Base-by-base conservation (phyloP, 108 stramenopile genomes). In the Pseudonitzschia multiseries region DNA sequence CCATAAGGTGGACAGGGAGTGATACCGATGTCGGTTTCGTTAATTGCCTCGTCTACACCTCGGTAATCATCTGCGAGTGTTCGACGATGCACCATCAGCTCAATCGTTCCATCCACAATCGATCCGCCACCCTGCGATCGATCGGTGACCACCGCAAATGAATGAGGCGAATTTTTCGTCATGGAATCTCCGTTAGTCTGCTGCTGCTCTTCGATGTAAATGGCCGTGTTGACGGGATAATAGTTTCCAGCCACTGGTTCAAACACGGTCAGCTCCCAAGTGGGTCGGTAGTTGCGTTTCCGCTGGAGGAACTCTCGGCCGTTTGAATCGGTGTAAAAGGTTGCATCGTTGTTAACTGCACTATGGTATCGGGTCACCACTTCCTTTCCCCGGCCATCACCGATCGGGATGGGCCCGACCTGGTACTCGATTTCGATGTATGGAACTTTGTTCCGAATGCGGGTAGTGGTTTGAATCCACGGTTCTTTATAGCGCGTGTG, bases 241-340 rank as follows among this genome's bases (percentile, higher is more conserved):
- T 92, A 99, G 73, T 97, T 99, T 41, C 93, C 94, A 20, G 97
- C 91, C 57, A 98, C 80, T 26, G 96, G 96, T 81, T 98, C 92
- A 70, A 74, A 88, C 26, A 90, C 92, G 10, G 81, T 68, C 54
- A 90, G 59, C 53, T 88, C 72, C 84, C 91, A 91, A 18, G 89
- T 79, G 13, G 87, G 78, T 13, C 91, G 84, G 54, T 83, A 76
- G 51, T 87, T 87, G 13, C 89, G 83, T 59, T 71, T 68, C 17
- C 98, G 92, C 57, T 84, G 48, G 69, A 90, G 61, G 75, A 98
- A 96, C 72, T 97, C 97, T 56, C 97, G 81, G 10, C 97, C 97
- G 83, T 99, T 99, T 22, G 97, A 96, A 72, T 99, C 98, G 4
- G 97, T 97, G 81, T 86, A 96, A 73, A 96, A 97, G 2, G 60